Base-by-base conservation (phyloP, 257 asterid species). In the Solanum commersonii region DNA sequence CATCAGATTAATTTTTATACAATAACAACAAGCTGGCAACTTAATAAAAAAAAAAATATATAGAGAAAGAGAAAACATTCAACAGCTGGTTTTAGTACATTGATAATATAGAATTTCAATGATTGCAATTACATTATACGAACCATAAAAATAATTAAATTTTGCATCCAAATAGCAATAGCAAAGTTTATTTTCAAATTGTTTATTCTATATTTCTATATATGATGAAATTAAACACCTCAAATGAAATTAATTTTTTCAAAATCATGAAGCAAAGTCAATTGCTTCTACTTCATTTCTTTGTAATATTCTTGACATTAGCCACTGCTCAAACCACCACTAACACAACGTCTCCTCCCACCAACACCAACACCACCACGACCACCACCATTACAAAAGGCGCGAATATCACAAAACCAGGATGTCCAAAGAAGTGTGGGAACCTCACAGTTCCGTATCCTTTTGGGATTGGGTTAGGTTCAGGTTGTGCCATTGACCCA, bases 281-380 rank as follows among this genome's bases (percentile, higher is more conserved):
- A 44, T 22, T 79, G 25, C 78, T 44, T 63, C 65, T 56, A 56
- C n/a, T 56, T 56, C n/a, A 56, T 77, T 77, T 77, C 84, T n/a
- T 83, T 81, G 4, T 87, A 52, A 8, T 91, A 33, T 89, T 87
- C 77, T 20, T 85, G 68, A 77, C 93, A 31, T 56, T 74, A 31
- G 52, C 90, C n/a, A 71, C 83, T 60, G 91, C 94, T 63, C 87
- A 91, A 86, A 44, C 84, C 44, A 23, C 63, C 59, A 56, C 88
- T 33, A 46, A 6, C 46, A 84, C 76, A 76, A 89, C 93, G 1
- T 46, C 59, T 46, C 59, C 59, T 46, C 20, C 56, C 56, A 46
- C 56, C 56, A 46, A 46, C 52, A 44, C 16, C 16, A 44, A 44
- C 52, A 12, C 63, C n/a, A 52, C 10, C 23, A 52, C 63, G n/a